phyloP scores from a whole-genome alignment of 495 filamentous ascomycete genomes.

The Neurospora sp. region DNA sequence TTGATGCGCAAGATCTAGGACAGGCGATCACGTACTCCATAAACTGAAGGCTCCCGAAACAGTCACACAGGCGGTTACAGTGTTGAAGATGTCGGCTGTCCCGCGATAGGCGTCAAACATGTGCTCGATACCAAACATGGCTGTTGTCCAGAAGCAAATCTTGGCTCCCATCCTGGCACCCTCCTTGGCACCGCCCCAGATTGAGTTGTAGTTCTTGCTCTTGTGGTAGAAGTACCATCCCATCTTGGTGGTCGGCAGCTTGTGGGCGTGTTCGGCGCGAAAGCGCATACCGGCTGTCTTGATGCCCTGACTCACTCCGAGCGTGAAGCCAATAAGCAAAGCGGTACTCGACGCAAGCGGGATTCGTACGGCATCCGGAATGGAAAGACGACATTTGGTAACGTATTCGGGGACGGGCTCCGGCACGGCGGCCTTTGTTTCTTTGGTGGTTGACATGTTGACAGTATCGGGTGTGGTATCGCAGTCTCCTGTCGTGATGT shows the following conservation, averaged over 20 bases:
- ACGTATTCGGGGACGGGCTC: constrained; percentile 5
- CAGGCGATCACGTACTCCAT: constrained; percentile 50
- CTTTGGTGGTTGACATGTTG: constrained; percentile 3
- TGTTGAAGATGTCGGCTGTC: constrained; percentile 61
- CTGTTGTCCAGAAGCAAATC: constrained; percentile 51
- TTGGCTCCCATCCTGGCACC: constrained; percentile 66
- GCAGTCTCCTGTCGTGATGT: background rate
- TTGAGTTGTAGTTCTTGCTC: constrained; percentile 81
- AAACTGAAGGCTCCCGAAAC: constrained; percentile 79
- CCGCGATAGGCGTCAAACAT: constrained; percentile 68
- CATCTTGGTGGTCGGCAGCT: constrained; percentile 64
- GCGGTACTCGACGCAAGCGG: constrained; percentile 47
- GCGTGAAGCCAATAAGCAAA: constrained; percentile 51
- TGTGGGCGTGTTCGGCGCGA: constrained; percentile 87
- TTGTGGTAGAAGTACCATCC: constrained; percentile 99
- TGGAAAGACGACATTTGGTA: constrained; percentile 47
- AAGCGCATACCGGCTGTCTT: constrained; percentile 67
- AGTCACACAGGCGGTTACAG: constrained; percentile 66
- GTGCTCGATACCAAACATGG: constrained; percentile 72
- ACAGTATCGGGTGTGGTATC: background rate
- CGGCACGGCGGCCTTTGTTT: constrained; percentile 4
- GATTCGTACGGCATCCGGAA: constrained; percentile 48
- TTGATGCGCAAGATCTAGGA: background rate
- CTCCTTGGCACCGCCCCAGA: constrained; percentile 63
- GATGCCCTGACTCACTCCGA: constrained; percentile 66